phyloP scores from a whole-genome alignment of 2,329 filamentous ascomycete species.

The Zymoseptoria ardabiliae region DNA sequence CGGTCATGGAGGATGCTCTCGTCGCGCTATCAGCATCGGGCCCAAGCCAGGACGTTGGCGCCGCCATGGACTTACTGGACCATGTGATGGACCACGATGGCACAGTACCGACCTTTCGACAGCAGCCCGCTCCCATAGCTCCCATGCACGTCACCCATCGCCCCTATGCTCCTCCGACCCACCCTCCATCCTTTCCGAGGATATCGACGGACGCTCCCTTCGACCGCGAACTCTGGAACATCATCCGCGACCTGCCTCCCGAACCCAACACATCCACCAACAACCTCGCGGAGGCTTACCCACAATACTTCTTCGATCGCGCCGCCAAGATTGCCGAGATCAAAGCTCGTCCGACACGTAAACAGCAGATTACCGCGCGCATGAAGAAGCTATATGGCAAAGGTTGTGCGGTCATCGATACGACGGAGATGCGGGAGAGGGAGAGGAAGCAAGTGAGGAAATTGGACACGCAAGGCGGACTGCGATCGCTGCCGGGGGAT shows the following conservation, averaged over 20 bases:
- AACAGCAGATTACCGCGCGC: conserved; percentile 19
- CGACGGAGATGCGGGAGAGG: neutral
- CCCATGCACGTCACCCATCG: neutral
- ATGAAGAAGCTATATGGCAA: neutral
- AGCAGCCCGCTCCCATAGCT: neutral
- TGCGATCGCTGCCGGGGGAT: neutral
- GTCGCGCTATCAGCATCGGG: neutral
- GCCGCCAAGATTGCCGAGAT: conserved; percentile 53
- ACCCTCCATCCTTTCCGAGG: neutral
- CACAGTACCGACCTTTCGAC: neutral
- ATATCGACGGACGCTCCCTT: conserved; percentile 12
- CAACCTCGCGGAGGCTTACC: neutral
- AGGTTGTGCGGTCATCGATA: neutral
- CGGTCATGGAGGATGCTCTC: neutral
- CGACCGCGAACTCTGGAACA: neutral
- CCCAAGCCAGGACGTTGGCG: neutral
- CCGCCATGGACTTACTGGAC: neutral
- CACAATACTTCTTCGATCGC: conserved; percentile 30
- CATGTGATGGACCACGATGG: neutral
- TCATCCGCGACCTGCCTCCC: neutral
- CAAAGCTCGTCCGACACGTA: conserved; percentile 29
- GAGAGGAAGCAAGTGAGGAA: neutral
- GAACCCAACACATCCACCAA: neutral
- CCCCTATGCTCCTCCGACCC: neutral
- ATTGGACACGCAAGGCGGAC: conserved; percentile 27